Conservation (phyloP, 805 yeast species). For the Lipomyces spencermartinsiae region DNA sequence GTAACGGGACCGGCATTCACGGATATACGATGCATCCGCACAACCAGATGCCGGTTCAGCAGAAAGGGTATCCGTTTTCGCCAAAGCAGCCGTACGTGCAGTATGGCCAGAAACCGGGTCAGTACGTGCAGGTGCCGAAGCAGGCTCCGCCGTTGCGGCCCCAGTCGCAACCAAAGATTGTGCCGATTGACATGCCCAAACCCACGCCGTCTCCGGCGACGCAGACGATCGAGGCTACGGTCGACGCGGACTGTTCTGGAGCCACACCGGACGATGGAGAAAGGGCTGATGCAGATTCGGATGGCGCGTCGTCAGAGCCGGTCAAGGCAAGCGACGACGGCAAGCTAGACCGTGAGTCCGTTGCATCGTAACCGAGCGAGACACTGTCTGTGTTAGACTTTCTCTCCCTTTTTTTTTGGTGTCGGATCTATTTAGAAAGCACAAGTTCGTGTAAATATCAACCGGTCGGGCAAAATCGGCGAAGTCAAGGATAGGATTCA, state of each 20-base stretch:
- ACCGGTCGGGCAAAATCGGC: background rate
- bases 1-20: background rate
- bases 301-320: background rate
- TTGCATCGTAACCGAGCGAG: background rate
- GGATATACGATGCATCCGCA: background rate
- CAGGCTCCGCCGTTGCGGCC: background rate
- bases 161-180: background rate
- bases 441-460: background rate
- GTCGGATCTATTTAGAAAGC: background rate
- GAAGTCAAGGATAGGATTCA: background rate
- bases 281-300: background rate
- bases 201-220: background rate
- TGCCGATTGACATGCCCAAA: background rate
- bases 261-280: background rate
- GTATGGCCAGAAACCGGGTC: background rate
- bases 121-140: background rate
- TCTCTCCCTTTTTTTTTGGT: background rate
- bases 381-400: too few relatives aligned
- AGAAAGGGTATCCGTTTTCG: background rate
- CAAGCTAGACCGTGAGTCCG: background rate
- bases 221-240: background rate
- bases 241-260: background rate
- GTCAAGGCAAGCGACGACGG: background rate
- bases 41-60: background rate
- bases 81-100: slow-evolving; percentile 4